Base-by-base conservation (phyloP, 1,284 basidiomycete species). In the Austroboletus olivaceoglutinosus region DNA sequence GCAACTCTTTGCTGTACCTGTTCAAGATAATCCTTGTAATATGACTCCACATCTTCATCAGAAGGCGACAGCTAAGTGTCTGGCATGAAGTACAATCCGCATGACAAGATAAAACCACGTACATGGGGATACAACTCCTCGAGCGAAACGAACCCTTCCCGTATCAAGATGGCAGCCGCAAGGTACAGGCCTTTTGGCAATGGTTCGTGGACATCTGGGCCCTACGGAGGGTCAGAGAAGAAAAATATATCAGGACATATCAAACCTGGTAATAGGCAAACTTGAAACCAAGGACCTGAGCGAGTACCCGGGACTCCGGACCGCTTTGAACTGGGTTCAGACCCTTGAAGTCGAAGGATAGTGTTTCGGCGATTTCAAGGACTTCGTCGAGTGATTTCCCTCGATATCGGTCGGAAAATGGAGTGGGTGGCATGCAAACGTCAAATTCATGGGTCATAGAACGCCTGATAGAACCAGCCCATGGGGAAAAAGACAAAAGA, bases 221-320 rank as follows among this genome's bases (percentile, higher is more conserved):
- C 73, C 85, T 89, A 58, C 1, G 45, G 25, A 18, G 31, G 31
- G 51, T 68, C 56, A 65, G 52, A 55, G 29, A 31, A 37, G 40
- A 34, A 29, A 45, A 15, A 43, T 16, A n/a, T 22, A 25, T 11
- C 3, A 15, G 15, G 21, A 19, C 4, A 37, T 22, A 29, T 61
- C 80, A 48, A 56, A 91, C 91, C 72, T 93, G 86, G 70, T 96
- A 98, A 69, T 89, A 86, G 11, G 80, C 78, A 63, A 97, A 97
- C 68, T 99, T 98, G 80, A 98, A 98, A 19, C 96, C 96, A 13
- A 99, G 75, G 2, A 98, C 87, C 69, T 98, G 93, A 10, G 92
- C 89, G 55, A 96, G 75, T 15, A 93, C 86, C 43, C 84, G 71
- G 59, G 88, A 67, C 55, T 78, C 70, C 48, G 57, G 18, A 55